Conservation (phyloP, 257 asterid species). For the Solanum pennellii region DNA sequence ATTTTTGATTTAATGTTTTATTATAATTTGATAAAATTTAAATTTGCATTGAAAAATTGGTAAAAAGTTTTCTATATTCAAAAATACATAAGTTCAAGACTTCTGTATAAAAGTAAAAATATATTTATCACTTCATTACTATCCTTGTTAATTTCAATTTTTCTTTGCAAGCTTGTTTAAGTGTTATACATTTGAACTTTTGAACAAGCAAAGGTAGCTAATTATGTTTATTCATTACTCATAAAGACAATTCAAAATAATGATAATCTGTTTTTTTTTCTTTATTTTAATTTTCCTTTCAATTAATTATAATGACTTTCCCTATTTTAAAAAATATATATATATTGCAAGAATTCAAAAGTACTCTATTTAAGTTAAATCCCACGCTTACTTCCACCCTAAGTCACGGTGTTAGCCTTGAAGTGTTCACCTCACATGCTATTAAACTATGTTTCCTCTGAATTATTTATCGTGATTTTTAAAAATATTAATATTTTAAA, state of each 20-base stretch:
- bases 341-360: not conserved
- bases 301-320: not conserved
- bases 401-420: not conserved
- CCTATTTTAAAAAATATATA: not conserved
- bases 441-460: rapidly evolving
- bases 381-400: not conserved
- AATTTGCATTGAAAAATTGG: too few relatives aligned
- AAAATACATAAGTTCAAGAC: rapidly evolving
- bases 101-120: too few relatives aligned
- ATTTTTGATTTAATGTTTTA: too few relatives aligned
- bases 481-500: not conserved
- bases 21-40: too few relatives aligned
- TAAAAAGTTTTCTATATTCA: rapidly evolving
- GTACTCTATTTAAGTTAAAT: not conserved
- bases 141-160: too few relatives aligned
- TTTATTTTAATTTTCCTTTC: not conserved
- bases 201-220: not conserved
- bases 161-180: not conserved
- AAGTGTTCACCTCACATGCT: not conserved
- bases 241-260: not conserved
- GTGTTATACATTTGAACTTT: not conserved
- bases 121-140: rapidly evolving
- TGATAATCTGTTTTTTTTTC: not conserved
- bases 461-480: not conserved
- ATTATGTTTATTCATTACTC: not conserved